Percentiles rank a stretch among this genome's conserved stretches.
Conservation (phyloP, 768 basidiomycete species). For the Leccinum subgranulosum region DNA sequence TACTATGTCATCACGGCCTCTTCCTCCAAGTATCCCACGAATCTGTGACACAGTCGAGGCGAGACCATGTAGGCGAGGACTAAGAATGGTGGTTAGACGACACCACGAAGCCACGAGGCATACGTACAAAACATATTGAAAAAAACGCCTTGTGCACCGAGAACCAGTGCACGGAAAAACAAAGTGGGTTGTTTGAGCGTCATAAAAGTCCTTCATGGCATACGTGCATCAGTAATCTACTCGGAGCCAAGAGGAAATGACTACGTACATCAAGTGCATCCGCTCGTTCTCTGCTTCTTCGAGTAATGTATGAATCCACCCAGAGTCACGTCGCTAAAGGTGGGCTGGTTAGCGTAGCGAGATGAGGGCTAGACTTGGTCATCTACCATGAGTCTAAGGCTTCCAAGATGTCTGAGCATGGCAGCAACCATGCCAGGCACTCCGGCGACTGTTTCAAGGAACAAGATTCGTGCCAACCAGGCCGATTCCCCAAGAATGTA, state of each 20-base stretch:
- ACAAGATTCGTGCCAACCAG: constrained; percentile 71
- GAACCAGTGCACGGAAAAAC: constrained; percentile 77
- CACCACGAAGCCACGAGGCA: constrained; percentile 8
- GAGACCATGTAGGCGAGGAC: constrained; percentile 78
- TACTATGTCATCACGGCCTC: constrained; percentile 93
- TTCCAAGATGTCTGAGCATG: constrained; percentile 81
- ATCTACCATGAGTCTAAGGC: constrained; percentile 81
- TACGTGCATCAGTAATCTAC: constrained; percentile 14
- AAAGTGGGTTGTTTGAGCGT: constrained; percentile 77
- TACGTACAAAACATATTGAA: constrained; percentile 83
- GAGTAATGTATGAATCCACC: constrained; percentile 90
- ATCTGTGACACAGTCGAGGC: constrained; percentile 78
- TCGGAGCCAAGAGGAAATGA: constrained; percentile 1
- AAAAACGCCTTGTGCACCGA: constrained; percentile 91
- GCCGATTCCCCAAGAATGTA: constrained; percentile 69
- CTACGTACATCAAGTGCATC: constrained; percentile 80
- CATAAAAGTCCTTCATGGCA: constrained; percentile 81
- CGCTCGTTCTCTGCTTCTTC: constrained; percentile 97
- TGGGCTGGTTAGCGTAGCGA: constrained; percentile 5
- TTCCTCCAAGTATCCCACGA: constrained; percentile 91
- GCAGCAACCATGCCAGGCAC: constrained; percentile 97
- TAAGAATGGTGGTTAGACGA: constrained; percentile 29
- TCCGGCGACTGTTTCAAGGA: constrained; percentile 88
- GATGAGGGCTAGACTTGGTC: constrained; percentile 9
- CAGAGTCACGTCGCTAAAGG: constrained; percentile 48